Evolutionary conservation across 805 yeast genomes (phyloP), one percentile per base, ranked within the genome.

Genomic region (Wickerhamiella parazyma): DNA sequence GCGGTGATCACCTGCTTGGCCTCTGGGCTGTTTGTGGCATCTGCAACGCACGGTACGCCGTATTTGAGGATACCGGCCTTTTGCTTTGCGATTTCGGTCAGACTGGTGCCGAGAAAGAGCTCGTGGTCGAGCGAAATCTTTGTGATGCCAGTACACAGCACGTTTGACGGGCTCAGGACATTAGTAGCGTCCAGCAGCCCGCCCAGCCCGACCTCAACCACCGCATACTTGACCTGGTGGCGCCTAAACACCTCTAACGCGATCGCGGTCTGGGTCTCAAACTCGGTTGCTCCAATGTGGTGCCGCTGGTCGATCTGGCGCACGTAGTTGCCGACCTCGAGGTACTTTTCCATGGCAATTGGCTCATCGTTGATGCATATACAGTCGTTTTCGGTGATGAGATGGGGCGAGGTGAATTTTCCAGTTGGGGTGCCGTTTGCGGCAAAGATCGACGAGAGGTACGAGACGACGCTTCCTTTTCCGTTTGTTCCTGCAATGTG

Each of bases 401-500:
- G 59, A 62, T 87, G 95, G 1, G 98, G 98, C 3, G 94, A 80
- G 1, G 93, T 86, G 65, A 86, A 89, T 48, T 79, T 72, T 0
- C 97, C 97, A 42, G 76, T 74, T 21, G 61, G 56, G 33, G 72
- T 60, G 12, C 57, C 65, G 18, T 73, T 66, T 11, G 59, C 57
- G 17, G 73, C 67, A 20, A 87, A 60, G 2, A 79, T 67, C 14
- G 85, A 75, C 3, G 85, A 69, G 7, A 91, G 46, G 57, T 86
- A 87, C 0, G 95, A 78, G 46, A 94, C 76, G 0, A 87, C 82
- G 0, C 96, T 86, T 0, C 98, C 98, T 56, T 89, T 89, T 0
- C 98, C 98, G 57, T 89, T 89, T 7, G 98, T 89, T 0, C 98
- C 98, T 0, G 95, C 95, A 3, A 91, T 71, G 56, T 91, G 98